Conservation (phyloP, 495 filamentous ascomycete species). For the Bombardia bombarda region DNA sequence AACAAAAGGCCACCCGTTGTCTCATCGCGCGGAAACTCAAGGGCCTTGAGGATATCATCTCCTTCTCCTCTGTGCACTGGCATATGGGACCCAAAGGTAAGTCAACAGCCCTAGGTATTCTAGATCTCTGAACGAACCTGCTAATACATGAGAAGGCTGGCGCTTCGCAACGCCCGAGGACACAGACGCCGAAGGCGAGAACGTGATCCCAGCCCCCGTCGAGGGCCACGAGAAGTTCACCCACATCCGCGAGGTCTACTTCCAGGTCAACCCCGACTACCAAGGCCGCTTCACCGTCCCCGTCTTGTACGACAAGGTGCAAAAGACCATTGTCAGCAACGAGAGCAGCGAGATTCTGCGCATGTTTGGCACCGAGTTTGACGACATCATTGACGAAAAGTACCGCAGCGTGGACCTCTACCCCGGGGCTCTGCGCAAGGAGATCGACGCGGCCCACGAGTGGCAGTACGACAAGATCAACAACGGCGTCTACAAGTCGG, state of each 20-base stretch:
- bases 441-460: slow-evolving; percentile 56
- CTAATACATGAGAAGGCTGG: slow-evolving; percentile 52
- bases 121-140: neutral
- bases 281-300: slow-evolving; percentile 73
- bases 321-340: slow-evolving; percentile 69
- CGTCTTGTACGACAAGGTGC: slow-evolving; percentile 67
- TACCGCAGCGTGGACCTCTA: slow-evolving; percentile 45
- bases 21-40: slow-evolving; percentile 73
- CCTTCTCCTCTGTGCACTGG: slow-evolving; percentile 61
- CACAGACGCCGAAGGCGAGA: slow-evolving; percentile 40
- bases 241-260: slow-evolving; percentile 64
- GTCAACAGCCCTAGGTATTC: neutral
- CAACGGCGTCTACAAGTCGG: slow-evolving; percentile 64
- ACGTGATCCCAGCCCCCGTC: slow-evolving; percentile 51
- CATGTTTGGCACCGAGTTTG: slow-evolving; percentile 58
- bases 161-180: slow-evolving; percentile 63
- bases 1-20: slow-evolving; percentile 54
- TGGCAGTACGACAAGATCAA: slow-evolving; percentile 63
- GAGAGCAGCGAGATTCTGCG: slow-evolving; percentile 79
- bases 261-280: slow-evolving; percentile 59
- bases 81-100: slow-evolving; percentile 47
- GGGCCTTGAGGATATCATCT: slow-evolving; percentile 65
- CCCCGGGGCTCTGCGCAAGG: slow-evolving; percentile 38
- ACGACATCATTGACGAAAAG: slow-evolving; percentile 45
- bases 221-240: slow-evolving; percentile 51